Evolutionary conservation across 2,329 filamentous ascomycete species (phyloP).

Genomic region (Fusarium multiceps): DNA sequence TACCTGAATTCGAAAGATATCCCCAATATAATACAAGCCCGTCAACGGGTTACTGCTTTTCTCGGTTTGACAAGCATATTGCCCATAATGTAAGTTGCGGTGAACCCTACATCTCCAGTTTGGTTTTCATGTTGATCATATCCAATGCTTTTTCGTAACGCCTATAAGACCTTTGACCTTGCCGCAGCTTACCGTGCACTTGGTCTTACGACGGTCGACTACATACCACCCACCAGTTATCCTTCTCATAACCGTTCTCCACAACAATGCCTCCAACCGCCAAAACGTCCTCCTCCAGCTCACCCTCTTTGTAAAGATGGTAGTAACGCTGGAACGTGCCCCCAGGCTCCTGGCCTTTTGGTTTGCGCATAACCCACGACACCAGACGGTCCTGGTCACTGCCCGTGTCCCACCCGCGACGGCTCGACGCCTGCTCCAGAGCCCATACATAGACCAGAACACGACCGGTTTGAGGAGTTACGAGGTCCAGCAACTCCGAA

Average conservation of each 20-base stretch:
- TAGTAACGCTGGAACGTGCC: conserved; percentile 90
- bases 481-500: conserved; percentile 73
- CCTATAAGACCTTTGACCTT: conserved; percentile 18
- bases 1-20: conserved; percentile 17
- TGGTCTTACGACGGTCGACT: conserved; percentile 44
- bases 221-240: conserved; percentile 95
- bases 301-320: conserved; percentile 87
- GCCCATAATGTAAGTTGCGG: conserved; percentile 1
- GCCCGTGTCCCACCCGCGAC: conserved; percentile 87
- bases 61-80: conserved; percentile 18
- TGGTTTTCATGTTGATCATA: conserved; percentile 9
- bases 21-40: conserved; percentile 14
- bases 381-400: conserved; percentile 93
- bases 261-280: conserved; percentile 80
- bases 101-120: conserved; percentile 9
- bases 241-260: conserved; percentile 90
- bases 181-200: conserved; percentile 12
- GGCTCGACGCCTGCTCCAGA: conserved; percentile 86
- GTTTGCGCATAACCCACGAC: conserved; percentile 80
- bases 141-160: conserved; percentile 11
- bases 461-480: conserved; percentile 70
- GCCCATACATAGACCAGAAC: conserved; percentile 95
- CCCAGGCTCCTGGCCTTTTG: conserved; percentile 51
- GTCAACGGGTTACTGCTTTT: conserved; percentile 12
- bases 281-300: conserved; percentile 83